These are phyloP conservation scores for Misopates orontium DNA, from an alignment of 257 asterid genomes.

Conservation along the genomic window DNA sequence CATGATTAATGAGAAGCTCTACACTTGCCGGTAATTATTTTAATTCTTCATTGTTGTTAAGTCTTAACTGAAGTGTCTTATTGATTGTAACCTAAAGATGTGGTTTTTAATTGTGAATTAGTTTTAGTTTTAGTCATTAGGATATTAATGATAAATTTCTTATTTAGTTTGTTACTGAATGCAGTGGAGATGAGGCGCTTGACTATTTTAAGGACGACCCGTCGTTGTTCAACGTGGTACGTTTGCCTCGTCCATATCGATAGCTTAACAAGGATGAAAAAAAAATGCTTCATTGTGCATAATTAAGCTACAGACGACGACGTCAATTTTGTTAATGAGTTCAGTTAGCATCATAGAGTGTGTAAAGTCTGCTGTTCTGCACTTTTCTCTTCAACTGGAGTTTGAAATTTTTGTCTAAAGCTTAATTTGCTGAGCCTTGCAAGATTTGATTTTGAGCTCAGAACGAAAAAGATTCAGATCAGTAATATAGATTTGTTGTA, in stretches of 20 bases:
- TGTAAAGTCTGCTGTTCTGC: background rate
- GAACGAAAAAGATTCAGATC: no score
- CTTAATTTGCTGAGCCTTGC: no score
- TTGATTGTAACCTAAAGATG: no score
- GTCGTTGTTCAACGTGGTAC: slow-evolving; percentile 76
- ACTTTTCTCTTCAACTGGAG: no score
- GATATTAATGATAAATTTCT: background rate
- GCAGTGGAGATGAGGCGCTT: slow-evolving; percentile 86
- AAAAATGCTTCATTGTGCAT: background rate
- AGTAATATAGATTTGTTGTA: no score
- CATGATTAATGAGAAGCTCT: slow-evolving; percentile 91
- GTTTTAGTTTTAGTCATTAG: background rate
- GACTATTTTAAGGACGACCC: slow-evolving; percentile 78
- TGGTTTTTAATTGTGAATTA: no score
- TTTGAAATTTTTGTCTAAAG: no score
- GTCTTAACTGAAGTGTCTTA: no score
- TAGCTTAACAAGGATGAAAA: background rate
- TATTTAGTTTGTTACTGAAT: slow-evolving; percentile 1
- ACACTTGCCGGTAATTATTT: slow-evolving; percentile 74
- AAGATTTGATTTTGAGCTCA: no score
- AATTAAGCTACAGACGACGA: background rate
- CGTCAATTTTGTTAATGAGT: background rate
- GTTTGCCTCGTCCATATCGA: slow-evolving; percentile 18
- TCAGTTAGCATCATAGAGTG: slow-evolving; percentile 3
- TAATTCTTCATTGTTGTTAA: background rate